Percentiles rank a stretch among this genome's conserved stretches.
phyloP scores from a whole-genome alignment of 805 yeast species.

The Candida saitoana region DNA sequence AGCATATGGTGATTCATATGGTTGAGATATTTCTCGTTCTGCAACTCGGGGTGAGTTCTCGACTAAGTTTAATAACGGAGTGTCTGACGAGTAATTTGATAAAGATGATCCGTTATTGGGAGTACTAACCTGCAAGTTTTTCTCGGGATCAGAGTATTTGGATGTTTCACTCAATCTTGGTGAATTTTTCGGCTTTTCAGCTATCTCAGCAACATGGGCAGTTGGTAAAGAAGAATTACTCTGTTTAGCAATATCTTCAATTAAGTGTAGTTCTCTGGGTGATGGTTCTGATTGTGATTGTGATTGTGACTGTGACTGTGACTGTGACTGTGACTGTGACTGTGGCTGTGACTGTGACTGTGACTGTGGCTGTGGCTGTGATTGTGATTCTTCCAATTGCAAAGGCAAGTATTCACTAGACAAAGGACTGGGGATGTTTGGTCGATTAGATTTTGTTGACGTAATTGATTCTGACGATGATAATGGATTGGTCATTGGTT shows the following conservation, averaged over 20 bases:
- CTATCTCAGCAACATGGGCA: not conserved
- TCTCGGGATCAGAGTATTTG: not conserved
- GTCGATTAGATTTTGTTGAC: not conserved
- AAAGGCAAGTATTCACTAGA: not conserved
- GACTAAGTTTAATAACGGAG: slow-evolving; percentile 1
- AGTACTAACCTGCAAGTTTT: not conserved
- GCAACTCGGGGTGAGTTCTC: not conserved
- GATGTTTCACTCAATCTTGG: not conserved
- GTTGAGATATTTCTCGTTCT: not conserved
- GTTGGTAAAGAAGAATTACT: not conserved
- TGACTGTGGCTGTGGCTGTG: not conserved
- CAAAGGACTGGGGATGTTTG: not conserved
- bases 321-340: not conserved
- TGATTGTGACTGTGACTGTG: not conserved
- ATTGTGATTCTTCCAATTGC: not conserved
- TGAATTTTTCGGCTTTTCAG: not conserved
- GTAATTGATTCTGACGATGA: not conserved
- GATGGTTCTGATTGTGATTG: not conserved
- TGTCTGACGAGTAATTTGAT: slow-evolving; percentile 2
- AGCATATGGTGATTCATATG: slow-evolving; percentile 3
- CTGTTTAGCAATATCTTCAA: not conserved
- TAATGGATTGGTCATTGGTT: not conserved
- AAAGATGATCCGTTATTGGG: not conserved
- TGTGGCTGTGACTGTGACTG: not conserved
- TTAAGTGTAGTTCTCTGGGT: not conserved